Evolutionary conservation across 2,329 filamentous ascomycete species (phyloP).

Genomic region (Trichoderma hamatum): DNA sequence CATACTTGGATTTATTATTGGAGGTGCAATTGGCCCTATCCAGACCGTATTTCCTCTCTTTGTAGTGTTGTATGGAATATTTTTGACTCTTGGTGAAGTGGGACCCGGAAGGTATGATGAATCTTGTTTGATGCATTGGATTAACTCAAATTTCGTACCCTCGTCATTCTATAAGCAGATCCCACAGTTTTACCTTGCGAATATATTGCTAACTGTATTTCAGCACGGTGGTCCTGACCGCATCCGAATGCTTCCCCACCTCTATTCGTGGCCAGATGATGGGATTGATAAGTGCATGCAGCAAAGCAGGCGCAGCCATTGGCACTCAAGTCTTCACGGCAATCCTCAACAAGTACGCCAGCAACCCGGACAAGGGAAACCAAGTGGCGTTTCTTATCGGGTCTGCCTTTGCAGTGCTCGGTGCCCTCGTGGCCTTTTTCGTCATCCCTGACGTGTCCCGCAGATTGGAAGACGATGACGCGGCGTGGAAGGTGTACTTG

Average conservation of each 20-base stretch:
- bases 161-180: not conserved
- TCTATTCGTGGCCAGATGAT: slow-evolving; percentile 54
- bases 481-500: slow-evolving; percentile 38
- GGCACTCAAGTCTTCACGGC: slow-evolving; percentile 55
- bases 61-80: slow-evolving; percentile 55
- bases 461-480: slow-evolving; percentile 36
- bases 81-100: slow-evolving; percentile 52
- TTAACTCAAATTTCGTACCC: not conserved
- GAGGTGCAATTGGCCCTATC: slow-evolving; percentile 49
- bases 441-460: slow-evolving; percentile 36
- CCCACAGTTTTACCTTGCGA: not conserved
- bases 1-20: slow-evolving; percentile 53
- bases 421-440: slow-evolving; percentile 30
- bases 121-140: not conserved
- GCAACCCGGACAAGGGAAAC: slow-evolving; percentile 47
- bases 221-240: slow-evolving; percentile 44
- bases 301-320: slow-evolving; percentile 54
- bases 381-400: slow-evolving; percentile 56
- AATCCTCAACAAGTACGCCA: slow-evolving; percentile 49
- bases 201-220: not conserved
- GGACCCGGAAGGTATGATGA: slow-evolving; percentile 49
- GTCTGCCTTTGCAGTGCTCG: slow-evolving; percentile 49
- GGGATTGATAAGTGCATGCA: slow-evolving; percentile 50
- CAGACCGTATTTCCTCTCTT: slow-evolving; percentile 54
- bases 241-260: slow-evolving; percentile 54